Base-by-base conservation (phyloP, 208 protist species). In the Leptomonas pyrrhocoris region DNA sequence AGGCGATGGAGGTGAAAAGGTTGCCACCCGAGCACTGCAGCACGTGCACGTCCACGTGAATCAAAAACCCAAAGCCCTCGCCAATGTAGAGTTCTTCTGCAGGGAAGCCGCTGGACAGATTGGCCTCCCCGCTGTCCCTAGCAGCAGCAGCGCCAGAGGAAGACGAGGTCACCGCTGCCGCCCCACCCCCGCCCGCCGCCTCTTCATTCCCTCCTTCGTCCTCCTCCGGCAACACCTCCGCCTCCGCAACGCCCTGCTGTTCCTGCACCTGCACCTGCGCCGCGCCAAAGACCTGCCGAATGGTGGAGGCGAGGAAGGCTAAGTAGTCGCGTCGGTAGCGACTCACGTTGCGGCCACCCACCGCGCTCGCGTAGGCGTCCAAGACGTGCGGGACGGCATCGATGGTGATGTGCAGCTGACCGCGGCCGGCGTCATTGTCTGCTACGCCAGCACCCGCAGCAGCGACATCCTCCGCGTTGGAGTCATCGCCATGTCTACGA, bases 21-120 rank as follows among this genome's bases (percentile, higher is more conserved):
- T 87, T 92, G n/a, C 91, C 91, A 11, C 87, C 89, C 34, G 21
- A 58, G 23, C 74, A 67, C 56, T 94, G 80, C 61, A 92, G 77
- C 16, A 96, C 72, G 51, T 93, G 86, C 49, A 93, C 85, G 50
- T 96, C 89, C 27, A 93, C 91, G 66, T 94, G 84, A n/a, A 93
- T 67, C 16, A 73, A 65, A 40, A 94, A 96, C 43, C 85, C 84
- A 59, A 86, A 93, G 36, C 84, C 88, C 18, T 83, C 75, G 61
- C 91, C 88, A 72, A 96, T 83, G 68, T 86, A 90, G 9, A 96
- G 71, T 21, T 89, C 79, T 31, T 68, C 56, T 1, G 79, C 79
- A 0, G 87, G 88, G 49, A 92, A 92, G 27, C 84, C 83, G 53
- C 60, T 75, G 23, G 48, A 16, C 21, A 71, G 5, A 16, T 23